Percentiles rank a stretch among this genome's conserved stretches.
These are phyloP conservation scores for Acacia acuminata DNA, from an alignment of 306 rosid genomes.

Conservation along the genomic window DNA sequence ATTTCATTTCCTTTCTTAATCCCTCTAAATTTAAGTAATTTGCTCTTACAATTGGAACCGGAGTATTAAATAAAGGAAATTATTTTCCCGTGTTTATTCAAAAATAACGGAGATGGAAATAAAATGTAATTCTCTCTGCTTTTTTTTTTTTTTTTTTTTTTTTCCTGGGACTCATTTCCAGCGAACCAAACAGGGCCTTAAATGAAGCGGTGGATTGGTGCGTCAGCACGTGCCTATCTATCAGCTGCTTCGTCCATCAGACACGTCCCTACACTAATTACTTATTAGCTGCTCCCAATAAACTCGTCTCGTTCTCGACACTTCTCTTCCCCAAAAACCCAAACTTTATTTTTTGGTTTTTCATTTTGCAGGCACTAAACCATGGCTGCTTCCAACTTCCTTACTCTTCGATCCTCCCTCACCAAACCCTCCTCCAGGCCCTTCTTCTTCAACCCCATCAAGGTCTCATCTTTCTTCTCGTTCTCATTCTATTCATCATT, in stretches of 20 bases:
- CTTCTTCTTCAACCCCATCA: constrained; percentile 40
- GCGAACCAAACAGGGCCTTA: neutral
- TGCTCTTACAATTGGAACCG: too few relatives aligned
- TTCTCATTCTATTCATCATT: neutral
- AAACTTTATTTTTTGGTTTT: neutral
- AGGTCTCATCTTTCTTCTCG: constrained; percentile 22
- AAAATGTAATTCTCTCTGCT: neutral
- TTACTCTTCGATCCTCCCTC: constrained; percentile 41
- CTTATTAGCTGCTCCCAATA: neutral
- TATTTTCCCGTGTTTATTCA: too few relatives aligned
- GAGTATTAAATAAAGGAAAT: too few relatives aligned
- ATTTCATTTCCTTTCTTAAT: too few relatives aligned
- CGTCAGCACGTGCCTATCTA: neutral
- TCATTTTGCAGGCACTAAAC: neutral
- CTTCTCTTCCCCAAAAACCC: neutral
- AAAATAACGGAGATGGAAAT: too few relatives aligned
- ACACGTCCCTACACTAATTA: neutral
- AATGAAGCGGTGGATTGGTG: neutral
- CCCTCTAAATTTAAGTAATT: too few relatives aligned
- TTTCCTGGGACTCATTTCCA: neutral
- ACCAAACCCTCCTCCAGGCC: constrained; percentile 36
- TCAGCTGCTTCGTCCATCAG: neutral
- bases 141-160: too few relatives aligned
- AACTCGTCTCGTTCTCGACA: neutral
- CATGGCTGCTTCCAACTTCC: constrained; percentile 38